Percentiles rank a stretch among this genome's conserved stretches.
phyloP scores from a whole-genome alignment of 352 stramenopile genomes.

The Phytophthora quininea region DNA sequence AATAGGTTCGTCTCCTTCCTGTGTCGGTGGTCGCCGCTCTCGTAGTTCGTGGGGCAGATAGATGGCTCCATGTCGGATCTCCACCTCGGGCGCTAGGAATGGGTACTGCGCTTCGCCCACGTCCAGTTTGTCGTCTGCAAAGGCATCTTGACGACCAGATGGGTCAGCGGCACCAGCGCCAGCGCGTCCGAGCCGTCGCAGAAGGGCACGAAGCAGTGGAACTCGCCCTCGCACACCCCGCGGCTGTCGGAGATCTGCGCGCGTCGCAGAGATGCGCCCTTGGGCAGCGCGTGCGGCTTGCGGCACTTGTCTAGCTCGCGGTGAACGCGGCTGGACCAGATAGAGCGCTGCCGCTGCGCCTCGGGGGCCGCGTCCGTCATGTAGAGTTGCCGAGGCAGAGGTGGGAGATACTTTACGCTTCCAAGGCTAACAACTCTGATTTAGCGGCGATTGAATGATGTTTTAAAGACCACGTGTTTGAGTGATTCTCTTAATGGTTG shows the following conservation, averaged over 20 bases:
- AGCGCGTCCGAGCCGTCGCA: slow-evolving; percentile 74
- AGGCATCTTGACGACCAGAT: slow-evolving; percentile 66
- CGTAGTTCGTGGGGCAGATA: slow-evolving; percentile 64
- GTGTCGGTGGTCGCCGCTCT: slow-evolving; percentile 15
- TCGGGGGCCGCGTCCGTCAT: slow-evolving; percentile 9
- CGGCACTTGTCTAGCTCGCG: slow-evolving; percentile 80
- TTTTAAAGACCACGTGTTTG: too few relatives aligned
- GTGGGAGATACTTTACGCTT: not conserved
- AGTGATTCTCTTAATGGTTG: too few relatives aligned
- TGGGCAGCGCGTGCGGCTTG: slow-evolving; percentile 27
- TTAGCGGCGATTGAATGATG: not conserved
- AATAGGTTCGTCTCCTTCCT: slow-evolving; percentile 27
- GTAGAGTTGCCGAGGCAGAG: not conserved
- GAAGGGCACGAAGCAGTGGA: slow-evolving; percentile 82
- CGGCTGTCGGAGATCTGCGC: slow-evolving; percentile 51
- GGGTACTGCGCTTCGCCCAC: slow-evolving; percentile 59
- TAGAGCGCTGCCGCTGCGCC: slow-evolving; percentile 57
- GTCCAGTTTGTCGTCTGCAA: slow-evolving; percentile 32
- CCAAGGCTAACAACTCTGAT: not conserved
- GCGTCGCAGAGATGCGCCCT: slow-evolving; percentile 53
- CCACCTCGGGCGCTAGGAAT: slow-evolving; percentile 59
- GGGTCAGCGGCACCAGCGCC: slow-evolving; percentile 59
- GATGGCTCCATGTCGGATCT: slow-evolving; percentile 50
- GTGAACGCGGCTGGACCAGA: slow-evolving; percentile 76
- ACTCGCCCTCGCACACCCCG: slow-evolving; percentile 57